Base-by-base conservation (phyloP, 1,284 basidiomycete species). In the Microbotryomycetes sp. region DNA sequence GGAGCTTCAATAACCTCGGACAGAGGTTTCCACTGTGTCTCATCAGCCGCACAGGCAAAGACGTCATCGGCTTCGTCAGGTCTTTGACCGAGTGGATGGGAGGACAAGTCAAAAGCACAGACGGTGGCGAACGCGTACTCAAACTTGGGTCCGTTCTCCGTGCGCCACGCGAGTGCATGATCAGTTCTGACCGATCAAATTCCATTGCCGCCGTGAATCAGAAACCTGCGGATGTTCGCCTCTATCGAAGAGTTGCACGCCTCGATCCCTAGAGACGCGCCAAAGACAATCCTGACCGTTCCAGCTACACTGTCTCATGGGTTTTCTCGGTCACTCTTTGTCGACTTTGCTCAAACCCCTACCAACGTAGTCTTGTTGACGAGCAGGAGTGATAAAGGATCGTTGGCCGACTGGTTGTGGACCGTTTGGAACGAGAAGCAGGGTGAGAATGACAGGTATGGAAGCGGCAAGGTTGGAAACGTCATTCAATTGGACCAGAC, bases 61-160 rank as follows among this genome's bases (percentile, higher is more conserved):
- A 98, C 75, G 94, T 97, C 85, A 78, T 97, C 45, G 88, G 89
- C 2, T 92, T 94, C 71, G 90, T 96, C 18, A 80, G 92, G 59
- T 94, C 90, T 79, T 88, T 98, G 85, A 94, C 97, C 83, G 96
- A 97, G 75, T 98, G 94, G 93, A 85, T 97, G 71, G 67, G 71
- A 56, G 30, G 78, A 79, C 59, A 63, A 61, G 60, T 77, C 80
- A 61, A 81, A 83, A 68, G 80, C 85, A 72, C 81, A 84, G 83
- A 79, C 53, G 61, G 57, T 59, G 56, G 45, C 0, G 63, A 65
- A 9, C 56, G 56, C 5, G 73, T 72, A 15, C 66, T 79, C 35
- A 76, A 77, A 57, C 78, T 79, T 60, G 65, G 67, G 76, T 76
- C 45, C 54, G 73, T 66, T 13, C 73, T 88, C 45, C 86, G 86